Base-by-base conservation (phyloP, 2,329 filamentous ascomycete species). In the Scortechinia acanthostroma region DNA sequence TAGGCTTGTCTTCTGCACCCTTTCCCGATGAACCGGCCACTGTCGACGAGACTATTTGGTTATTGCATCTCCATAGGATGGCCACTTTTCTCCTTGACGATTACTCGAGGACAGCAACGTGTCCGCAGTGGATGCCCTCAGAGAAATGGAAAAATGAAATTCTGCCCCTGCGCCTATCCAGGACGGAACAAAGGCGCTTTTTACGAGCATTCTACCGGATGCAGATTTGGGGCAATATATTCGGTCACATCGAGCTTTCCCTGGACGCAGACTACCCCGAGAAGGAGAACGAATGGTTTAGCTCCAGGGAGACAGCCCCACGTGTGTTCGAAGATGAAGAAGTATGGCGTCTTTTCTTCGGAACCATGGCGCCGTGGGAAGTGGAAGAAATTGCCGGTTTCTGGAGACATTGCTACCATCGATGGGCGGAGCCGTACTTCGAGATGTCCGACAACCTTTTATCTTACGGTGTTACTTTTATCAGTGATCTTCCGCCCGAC, bases 321-420 rank as follows among this genome's bases (percentile, higher is more conserved):
- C 25, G 25, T n/a, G n/a, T 10, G 10, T 52, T 51, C 20, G 40
- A 20, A 2, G 14, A 19, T 1, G 45, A 45, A 15, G 47, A 52
- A 4, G 44, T 42, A 15, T 56, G 46, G 46, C 43, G 48, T 0
- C 1, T 54, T 5, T 51, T 56, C 22, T 54, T 51, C 19, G 48
- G 49, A 2, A 45, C 48, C 1, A 49, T 56, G 43, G 44, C 52
- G 2, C 49, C 50, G 10, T 56, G 53, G 54, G 53, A 55, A 42
- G 42, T 45, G n/a, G 47, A 51, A 2, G 53, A 56, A 21, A 47
- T 56, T 4, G 50, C n/a, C n/a, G n/a, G n/a, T n/a, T n/a, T n/a
- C n/a, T n/a, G n/a, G n/a, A n/a, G n/a, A n/a, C n/a, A n/a, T n/a
- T n/a, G n/a, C n/a, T n/a, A n/a, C n/a, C n/a, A n/a, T n/a, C n/a